Conservation (phyloP, 208 protist species). For the Wallacemonas sp. region DNA sequence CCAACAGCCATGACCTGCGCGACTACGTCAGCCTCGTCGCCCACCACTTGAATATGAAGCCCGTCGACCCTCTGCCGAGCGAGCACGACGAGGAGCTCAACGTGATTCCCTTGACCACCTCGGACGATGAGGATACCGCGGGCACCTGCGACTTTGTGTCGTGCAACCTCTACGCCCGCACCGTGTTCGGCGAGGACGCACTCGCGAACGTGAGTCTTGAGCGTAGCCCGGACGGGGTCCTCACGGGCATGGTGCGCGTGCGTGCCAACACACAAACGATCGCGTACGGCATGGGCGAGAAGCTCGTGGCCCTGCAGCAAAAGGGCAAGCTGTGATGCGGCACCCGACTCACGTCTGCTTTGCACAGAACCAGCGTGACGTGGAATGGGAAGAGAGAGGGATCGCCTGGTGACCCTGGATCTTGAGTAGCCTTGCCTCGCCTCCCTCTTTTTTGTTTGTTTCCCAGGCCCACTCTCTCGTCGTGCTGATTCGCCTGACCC, state of each 20-base stretch:
- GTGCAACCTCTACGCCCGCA: constrained; percentile 97
- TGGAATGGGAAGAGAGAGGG: constrained; percentile 1
- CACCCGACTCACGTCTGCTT: neutral
- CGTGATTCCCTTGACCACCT: constrained; percentile 25
- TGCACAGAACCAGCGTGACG: neutral
- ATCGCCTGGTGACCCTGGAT: neutral
- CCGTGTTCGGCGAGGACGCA: constrained; percentile 97
- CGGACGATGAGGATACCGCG: constrained; percentile 40
- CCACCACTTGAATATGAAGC: constrained; percentile 95
- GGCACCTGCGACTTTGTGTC: constrained; percentile 92
- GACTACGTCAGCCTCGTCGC: constrained; percentile 93
- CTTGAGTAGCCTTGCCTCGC: neutral
- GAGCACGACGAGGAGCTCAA: constrained; percentile 28
- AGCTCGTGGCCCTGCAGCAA: constrained; percentile 84
- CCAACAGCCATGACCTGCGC: constrained; percentile 68
- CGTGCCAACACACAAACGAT: constrained; percentile 97
- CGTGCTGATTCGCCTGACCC: neutral
- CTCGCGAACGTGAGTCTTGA: constrained; percentile 96
- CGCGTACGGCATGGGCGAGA: constrained; percentile 97
- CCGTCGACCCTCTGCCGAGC: constrained; percentile 39
- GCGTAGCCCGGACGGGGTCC: constrained; percentile 56
- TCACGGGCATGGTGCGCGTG: constrained; percentile 97
- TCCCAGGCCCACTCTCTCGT: neutral
- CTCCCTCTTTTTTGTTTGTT: constrained; percentile 10
- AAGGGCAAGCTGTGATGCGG: constrained; percentile 20